Conservation (phyloP, 371 early-diverging fungal species). For the Lichtheimia corymbifera region DNA sequence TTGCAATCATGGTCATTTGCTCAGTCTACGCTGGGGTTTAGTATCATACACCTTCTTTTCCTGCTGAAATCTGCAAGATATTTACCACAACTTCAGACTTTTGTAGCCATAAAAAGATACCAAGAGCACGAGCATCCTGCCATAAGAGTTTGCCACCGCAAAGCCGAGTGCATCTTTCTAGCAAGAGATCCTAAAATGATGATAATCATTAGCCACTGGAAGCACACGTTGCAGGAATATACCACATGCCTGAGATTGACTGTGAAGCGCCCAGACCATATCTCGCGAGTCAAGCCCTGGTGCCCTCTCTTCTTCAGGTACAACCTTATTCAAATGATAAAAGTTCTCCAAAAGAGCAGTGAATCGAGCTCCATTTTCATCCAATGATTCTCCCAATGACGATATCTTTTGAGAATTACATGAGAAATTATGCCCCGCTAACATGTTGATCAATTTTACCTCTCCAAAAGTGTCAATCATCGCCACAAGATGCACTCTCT, state of each 20-base stretch:
- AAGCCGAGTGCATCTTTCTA: constrained; percentile 65
- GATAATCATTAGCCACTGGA: neutral
- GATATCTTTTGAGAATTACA: constrained; percentile 59
- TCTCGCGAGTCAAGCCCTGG: constrained; percentile 67
- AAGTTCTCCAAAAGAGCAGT: constrained; percentile 72
- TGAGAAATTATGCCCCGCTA: neutral
- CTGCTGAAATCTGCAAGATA: neutral
- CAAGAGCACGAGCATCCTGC: constrained; percentile 78
- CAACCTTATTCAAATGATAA: constrained; percentile 56
- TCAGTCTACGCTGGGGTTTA: constrained; percentile 44
- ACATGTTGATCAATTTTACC: constrained; percentile 28
- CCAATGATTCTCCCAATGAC: constrained; percentile 71
- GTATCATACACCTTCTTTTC: neutral
- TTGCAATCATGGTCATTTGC: constrained; percentile 82
- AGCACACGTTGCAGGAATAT: neutral
- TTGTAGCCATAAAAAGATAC: constrained; percentile 85
- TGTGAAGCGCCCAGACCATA: constrained; percentile 85
- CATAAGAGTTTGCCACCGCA: constrained; percentile 73
- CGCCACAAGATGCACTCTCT: constrained; percentile 55
- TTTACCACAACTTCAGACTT: constrained; percentile 74
- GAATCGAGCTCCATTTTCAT: constrained; percentile 88
- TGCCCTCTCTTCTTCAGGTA: constrained; percentile 37
- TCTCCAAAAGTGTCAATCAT: constrained; percentile 65
- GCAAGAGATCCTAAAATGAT: constrained; percentile 63
- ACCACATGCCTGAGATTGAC: constrained; percentile 77